Evolutionary conservation across 768 basidiomycete genomes (phyloP), one percentile per base, ranked within the genome.

Genomic region (Tephrocybe sp.): DNA sequence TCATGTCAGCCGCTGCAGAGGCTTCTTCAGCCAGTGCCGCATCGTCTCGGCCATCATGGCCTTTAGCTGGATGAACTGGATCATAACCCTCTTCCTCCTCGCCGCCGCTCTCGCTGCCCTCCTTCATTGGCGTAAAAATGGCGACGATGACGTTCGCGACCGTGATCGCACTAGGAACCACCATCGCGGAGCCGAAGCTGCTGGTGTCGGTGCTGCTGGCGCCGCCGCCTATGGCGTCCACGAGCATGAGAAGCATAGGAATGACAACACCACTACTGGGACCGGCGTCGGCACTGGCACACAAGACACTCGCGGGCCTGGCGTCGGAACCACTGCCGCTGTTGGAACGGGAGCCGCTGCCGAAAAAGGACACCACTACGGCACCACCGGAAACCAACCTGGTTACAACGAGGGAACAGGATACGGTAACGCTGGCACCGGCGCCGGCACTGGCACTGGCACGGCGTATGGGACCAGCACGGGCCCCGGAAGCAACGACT

Each of bases 61-160:
- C 0, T 85, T 86, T 49, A 70, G 82, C 12, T 89, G 86, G 85
- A 75, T 87, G 24, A 74, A 75, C 52, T 89, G 79, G 76, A 68
- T 75, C 54, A 60, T 80, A 30, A 61, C 75, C 15, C 65, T 78
- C 40, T 69, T 78, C 59, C 69, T 84, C 62, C 56, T 82, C 45
- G 22, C 78, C 54, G 61, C 73, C n/a, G 60, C 74, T 30, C 49
- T 76, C 27, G 56, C 51, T 12, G 63, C 63, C 27, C 53, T 49
- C 27, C 42, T 51, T 26, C 36, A 45, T 13, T 48, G 35, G 21
- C 52, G 47, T 9, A 38, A 27, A 24, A 27, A 47, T 18, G 24
- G 30, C 4, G 32, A 47, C 13, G 24, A 35, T 15, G n/a, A 22
- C 5, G 28, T 22, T n/a, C 3, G 5, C 19, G 18, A 30, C 15